phyloP scores from a whole-genome alignment of 1,284 basidiomycete species.

The Leccinum subfulvum region DNA sequence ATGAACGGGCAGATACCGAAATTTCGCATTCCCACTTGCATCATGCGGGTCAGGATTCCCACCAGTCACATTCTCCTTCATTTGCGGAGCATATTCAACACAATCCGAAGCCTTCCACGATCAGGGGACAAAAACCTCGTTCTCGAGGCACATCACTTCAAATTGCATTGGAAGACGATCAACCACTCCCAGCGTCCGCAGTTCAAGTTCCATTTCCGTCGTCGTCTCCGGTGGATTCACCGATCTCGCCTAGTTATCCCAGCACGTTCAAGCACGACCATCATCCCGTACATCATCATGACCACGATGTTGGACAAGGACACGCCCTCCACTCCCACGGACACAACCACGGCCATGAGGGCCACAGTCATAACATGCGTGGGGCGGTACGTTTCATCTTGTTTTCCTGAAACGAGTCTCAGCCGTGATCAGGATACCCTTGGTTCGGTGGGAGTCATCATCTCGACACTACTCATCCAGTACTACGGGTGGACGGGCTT shows the following conservation, averaged over 20 bases:
- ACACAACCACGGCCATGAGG: slow-evolving; percentile 62
- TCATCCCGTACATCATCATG: slow-evolving; percentile 34
- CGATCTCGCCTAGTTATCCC: slow-evolving; percentile 35
- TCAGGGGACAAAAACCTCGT: slow-evolving; percentile 33
- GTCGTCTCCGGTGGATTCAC: slow-evolving; percentile 34
- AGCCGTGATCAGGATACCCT: slow-evolving; percentile 66
- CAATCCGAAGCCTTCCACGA: slow-evolving; percentile 16
- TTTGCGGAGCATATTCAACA: slow-evolving; percentile 10
- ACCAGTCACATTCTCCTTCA: slow-evolving; percentile 30
- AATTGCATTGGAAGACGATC: slow-evolving; percentile 22
- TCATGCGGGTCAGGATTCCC: slow-evolving; percentile 19
- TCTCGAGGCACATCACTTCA: slow-evolving; percentile 35
- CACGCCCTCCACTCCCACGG: slow-evolving; percentile 42
- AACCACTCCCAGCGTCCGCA: slow-evolving; percentile 72
- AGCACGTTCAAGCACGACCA: slow-evolving; percentile 35
- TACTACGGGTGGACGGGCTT: slow-evolving; percentile 99
- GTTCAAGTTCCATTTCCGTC: slow-evolving; percentile 61
- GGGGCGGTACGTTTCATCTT: slow-evolving; percentile 70
- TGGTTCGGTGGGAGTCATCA: slow-evolving; percentile 97
- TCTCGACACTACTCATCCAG: slow-evolving; percentile 94
- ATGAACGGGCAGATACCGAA: slow-evolving; percentile 16
- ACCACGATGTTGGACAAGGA: slow-evolving; percentile 39
- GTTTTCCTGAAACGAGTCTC: slow-evolving; percentile 12
- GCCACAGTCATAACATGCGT: slow-evolving; percentile 97
- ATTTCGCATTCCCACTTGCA: slow-evolving; percentile 16